Percentiles rank a stretch among this genome's conserved stretches.
Conservation (phyloP, 805 yeast species). For the Kurtzmaniella fragi region DNA sequence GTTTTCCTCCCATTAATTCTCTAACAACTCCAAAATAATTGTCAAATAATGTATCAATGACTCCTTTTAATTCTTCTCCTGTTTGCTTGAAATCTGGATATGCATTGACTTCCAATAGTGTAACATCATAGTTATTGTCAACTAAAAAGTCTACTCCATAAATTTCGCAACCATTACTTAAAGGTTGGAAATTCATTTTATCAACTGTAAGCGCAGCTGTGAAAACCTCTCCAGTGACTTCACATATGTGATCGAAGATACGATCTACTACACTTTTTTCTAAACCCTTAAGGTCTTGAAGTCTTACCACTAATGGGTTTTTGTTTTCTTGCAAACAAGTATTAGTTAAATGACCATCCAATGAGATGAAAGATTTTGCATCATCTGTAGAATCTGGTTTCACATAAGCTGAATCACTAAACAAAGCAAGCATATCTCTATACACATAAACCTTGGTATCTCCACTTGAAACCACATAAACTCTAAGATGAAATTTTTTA, state of each 20-base stretch:
- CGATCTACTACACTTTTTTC: slow-evolving; percentile 24
- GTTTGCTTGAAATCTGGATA: slow-evolving; percentile 98
- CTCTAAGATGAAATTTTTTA: slow-evolving; percentile 85
- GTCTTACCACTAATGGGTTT: slow-evolving; percentile 54
- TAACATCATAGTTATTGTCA: slow-evolving; percentile 48
- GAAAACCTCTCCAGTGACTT: slow-evolving; percentile 64
- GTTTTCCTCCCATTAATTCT: slow-evolving; percentile 37
- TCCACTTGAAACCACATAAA: slow-evolving; percentile 75
- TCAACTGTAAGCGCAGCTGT: slow-evolving; percentile 79
- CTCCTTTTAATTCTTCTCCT: slow-evolving; percentile 63
- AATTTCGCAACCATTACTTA: slow-evolving; percentile 76
- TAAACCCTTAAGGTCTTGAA: slow-evolving; percentile 50
- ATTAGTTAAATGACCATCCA: slow-evolving; percentile 84
- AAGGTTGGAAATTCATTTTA: slow-evolving; percentile 77
- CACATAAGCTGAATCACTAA: slow-evolving; percentile 56
- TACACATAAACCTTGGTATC: slow-evolving; percentile 75
- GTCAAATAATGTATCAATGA: slow-evolving; percentile 65
- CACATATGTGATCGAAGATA: slow-evolving; percentile 53
- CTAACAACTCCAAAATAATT: slow-evolving; percentile 47
- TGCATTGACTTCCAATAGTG: slow-evolving; percentile 79
- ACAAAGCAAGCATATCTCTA: slow-evolving; percentile 73
- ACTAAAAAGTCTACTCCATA: slow-evolving; percentile 89
- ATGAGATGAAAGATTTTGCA: slow-evolving; percentile 28
- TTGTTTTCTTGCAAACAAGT: slow-evolving; percentile 77
- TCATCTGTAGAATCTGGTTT: slow-evolving; percentile 20